Conservation (phyloP, 176 grass and related monocot genomes). For the Echinochloa phyllopogon region DNA sequence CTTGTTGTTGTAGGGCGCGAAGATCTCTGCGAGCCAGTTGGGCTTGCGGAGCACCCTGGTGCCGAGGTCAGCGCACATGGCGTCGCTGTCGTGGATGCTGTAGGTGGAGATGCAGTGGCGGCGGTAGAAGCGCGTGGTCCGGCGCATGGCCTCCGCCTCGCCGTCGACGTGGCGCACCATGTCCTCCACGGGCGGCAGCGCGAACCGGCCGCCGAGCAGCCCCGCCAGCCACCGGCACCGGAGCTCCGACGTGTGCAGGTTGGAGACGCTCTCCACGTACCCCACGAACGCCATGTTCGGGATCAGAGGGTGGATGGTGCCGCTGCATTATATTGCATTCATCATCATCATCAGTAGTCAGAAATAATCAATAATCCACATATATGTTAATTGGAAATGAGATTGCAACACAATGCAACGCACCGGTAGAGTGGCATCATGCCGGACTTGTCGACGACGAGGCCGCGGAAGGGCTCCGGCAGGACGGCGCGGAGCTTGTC, state of each 20-base stretch:
- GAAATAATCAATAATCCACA: too few species aligned
- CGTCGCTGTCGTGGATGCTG: conserved; percentile 99
- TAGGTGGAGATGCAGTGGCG: conserved; percentile 99
- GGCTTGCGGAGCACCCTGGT: conserved; percentile 63
- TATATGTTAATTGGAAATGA: too few species aligned
- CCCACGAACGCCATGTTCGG: conserved; percentile 98
- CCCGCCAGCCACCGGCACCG: conserved; percentile 89
- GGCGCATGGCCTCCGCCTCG: conserved; percentile 84
- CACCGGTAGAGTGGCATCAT: conserved; percentile 96
- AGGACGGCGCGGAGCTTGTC: conserved; percentile 79
- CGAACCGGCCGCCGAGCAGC: conserved; percentile 62
- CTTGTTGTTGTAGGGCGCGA: conserved; percentile 85
- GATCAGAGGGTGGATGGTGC: conserved; percentile 93
- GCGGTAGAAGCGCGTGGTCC: conserved; percentile 91
- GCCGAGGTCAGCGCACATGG: conserved; percentile 87
- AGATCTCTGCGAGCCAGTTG: conserved; percentile 85
- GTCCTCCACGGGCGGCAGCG: conserved; percentile 56
- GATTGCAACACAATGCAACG: background rate
- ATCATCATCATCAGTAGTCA: too few species aligned
- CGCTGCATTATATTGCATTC: conserved; percentile 28
- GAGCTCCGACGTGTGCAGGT: conserved; percentile 97
- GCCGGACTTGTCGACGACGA: conserved; percentile 60
- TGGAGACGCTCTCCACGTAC: conserved; percentile 98
- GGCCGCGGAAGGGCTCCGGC: conserved; percentile 63
- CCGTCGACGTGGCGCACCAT: conserved; percentile 64